Evolutionary conservation across 2,329 filamentous ascomycete species (phyloP).

Genomic region (Cladosporium halotolerans): DNA sequence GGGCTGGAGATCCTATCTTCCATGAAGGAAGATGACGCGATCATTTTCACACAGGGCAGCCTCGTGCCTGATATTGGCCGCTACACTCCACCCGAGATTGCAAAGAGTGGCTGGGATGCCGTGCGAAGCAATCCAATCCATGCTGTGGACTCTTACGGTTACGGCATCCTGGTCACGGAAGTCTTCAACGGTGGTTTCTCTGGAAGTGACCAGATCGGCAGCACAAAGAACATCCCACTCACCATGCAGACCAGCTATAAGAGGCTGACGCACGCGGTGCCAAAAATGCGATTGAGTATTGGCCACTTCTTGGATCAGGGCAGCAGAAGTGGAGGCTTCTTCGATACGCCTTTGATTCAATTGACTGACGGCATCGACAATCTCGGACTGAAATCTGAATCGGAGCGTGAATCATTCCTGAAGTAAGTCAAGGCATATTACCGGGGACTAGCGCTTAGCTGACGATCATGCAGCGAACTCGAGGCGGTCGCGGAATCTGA

Average conservation of each 20-base stretch:
- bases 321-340: conserved; percentile 73
- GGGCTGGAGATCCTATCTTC: conserved; percentile 92
- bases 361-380: conserved; percentile 90
- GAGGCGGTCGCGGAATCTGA: conserved; percentile 67
- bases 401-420: conserved; percentile 78
- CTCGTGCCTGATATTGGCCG: conserved; percentile 76
- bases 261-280: conserved; percentile 78
- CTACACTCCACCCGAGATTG: conserved; percentile 82
- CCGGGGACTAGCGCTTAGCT: neutral
- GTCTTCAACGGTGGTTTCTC: conserved; percentile 82
- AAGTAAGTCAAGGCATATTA: conserved; percentile 43
- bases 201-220: conserved; percentile 71
- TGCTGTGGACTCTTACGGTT: conserved; percentile 81
- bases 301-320: conserved; percentile 87
- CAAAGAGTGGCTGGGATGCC: conserved; percentile 80
- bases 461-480: conserved; percentile 53
- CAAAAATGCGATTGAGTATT: conserved; percentile 79
- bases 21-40: conserved; percentile 89
- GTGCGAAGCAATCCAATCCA: conserved; percentile 77
- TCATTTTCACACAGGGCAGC: conserved; percentile 87
- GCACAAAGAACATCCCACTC: conserved; percentile 78
- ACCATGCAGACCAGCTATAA: conserved; percentile 90
- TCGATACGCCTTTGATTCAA: conserved; percentile 86
- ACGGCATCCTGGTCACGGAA: conserved; percentile 79
- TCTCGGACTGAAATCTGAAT: conserved; percentile 77